phyloP scores from a whole-genome alignment of 176 grass and related monocot genomes.

The Oryza nivara region DNA sequence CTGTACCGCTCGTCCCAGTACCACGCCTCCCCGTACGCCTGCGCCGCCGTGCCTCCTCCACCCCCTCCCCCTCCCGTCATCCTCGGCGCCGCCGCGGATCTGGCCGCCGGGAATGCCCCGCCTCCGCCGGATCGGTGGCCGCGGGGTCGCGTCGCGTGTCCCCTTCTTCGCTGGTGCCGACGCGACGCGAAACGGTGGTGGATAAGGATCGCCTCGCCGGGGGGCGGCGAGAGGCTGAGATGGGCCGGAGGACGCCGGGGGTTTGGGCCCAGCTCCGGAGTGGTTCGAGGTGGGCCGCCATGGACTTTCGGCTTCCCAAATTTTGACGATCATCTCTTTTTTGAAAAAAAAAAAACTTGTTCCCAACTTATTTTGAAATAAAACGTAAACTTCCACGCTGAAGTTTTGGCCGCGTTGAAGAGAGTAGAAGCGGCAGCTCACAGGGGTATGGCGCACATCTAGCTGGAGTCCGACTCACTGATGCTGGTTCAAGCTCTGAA shows the following conservation, averaged over 20 bases:
- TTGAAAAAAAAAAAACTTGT: too few relatives aligned
- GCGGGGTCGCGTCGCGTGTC: too few relatives aligned
- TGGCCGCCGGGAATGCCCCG: constrained; percentile 23
- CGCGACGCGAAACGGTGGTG: background rate
- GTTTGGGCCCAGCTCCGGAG: background rate
- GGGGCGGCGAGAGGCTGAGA: background rate
- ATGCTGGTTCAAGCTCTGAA: too few relatives aligned
- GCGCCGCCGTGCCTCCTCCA: constrained; percentile 41
- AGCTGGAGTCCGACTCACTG: too few relatives aligned
- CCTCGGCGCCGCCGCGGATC: constrained; percentile 34
- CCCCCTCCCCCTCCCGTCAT: constrained; percentile 53
- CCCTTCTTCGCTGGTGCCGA: too few relatives aligned
- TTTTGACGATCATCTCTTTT: too few relatives aligned
- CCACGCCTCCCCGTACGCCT: constrained; percentile 88
- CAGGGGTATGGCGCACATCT: too few relatives aligned
- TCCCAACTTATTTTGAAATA: too few relatives aligned
- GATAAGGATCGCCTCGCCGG: background rate
- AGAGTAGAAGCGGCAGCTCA: too few relatives aligned
- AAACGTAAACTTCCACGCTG: too few relatives aligned
- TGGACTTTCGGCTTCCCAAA: background rate
- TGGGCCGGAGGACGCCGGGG: background rate
- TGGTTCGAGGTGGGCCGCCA: background rate
- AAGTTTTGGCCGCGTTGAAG: too few relatives aligned
- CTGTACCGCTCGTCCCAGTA: constrained; percentile 95
- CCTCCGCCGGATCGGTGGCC: background rate